These are phyloP conservation scores for Puccinia brachypodii DNA, from an alignment of 1,284 basidiomycete genomes.

Conservation along the genomic window DNA sequence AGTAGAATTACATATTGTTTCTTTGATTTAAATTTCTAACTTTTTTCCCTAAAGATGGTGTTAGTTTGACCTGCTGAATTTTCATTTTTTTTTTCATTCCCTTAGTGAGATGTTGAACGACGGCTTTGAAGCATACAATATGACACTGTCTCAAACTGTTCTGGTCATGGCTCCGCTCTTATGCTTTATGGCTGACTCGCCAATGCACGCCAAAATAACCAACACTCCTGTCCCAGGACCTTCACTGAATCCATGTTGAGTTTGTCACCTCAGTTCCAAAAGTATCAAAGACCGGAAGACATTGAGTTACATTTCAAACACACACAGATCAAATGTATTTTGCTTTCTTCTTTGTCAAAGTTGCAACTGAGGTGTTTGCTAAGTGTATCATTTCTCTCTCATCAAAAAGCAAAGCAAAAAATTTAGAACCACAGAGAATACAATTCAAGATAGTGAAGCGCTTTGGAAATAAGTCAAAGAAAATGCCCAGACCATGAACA, in stretches of 20 bases:
- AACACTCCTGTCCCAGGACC: too few species aligned
- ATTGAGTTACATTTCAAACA: too few species aligned
- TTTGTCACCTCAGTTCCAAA: too few species aligned
- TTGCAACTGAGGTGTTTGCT: background rate
- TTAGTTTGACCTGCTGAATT: background rate
- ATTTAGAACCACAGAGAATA: background rate
- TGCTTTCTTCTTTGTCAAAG: background rate
- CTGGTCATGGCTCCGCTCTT: background rate
- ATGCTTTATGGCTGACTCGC: background rate
- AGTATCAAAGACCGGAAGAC: too few species aligned
- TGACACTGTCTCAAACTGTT: background rate
- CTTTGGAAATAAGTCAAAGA: background rate
- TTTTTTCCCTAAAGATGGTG: background rate
- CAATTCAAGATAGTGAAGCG: background rate
- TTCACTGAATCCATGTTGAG: too few species aligned
- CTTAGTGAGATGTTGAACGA: background rate
- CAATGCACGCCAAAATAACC: too few species aligned
- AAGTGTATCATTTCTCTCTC: background rate
- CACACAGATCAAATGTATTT: too few species aligned
- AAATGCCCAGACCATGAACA: background rate
- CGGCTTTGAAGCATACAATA: constrained; percentile 6
- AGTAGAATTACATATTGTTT: background rate
- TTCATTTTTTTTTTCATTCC: background rate
- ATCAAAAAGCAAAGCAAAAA: background rate
- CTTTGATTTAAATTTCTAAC: background rate